Evolutionary conservation across 2,329 filamentous ascomycete genomes (phyloP), one percentile per base, ranked within the genome.

Genomic region (Leptographium radiaticola): DNA sequence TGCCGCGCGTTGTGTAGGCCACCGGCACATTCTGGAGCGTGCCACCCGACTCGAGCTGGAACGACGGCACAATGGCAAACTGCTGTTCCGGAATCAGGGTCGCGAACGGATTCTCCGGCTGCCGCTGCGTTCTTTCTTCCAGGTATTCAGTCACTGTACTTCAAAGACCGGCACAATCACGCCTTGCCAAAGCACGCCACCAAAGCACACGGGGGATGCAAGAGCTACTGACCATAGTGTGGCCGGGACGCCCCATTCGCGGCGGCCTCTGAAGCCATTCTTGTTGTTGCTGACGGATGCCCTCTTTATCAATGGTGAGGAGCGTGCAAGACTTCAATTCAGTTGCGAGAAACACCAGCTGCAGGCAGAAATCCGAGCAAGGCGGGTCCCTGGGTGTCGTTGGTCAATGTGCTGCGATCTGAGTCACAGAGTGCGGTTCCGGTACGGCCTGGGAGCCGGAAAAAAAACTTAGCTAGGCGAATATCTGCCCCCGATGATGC

Each of bases 61-160:
- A 95, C 31, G 84, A 83, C 2, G 93, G 91, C 53, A 98, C 80
- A 57, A 93, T 80, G 55, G 86, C 89, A 64, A 95, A 86, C 53
- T 85, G 77, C 71, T 97, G 93, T 63, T 95, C 85, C 52, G 89
- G 84, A 52, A 98, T 95, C 64, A 97, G 76, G 59, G 77, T 71
- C 57, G 87, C 81, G 67, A 90, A 97, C 34, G 90, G 91, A 71
- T 97, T 98, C 72, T 96, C 91, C 63, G 87, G 83, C 69, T 96
- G 89, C 53, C 79, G 72, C 59, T 68, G 72, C 60, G 67, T 75
- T 76, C 78, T 81, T 80, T 77, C 79, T 82, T 80, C 65, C 73
- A 75, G 71, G 75, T 77, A 77, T 81, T 84, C 77, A 84, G 80
- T 67, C 66, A 75, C 71, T 60, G 60, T 61, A 74, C 72, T 72